Evolutionary conservation across 495 filamentous ascomycete genomes (phyloP).

Genomic region (Annulohypoxylon nitens): DNA sequence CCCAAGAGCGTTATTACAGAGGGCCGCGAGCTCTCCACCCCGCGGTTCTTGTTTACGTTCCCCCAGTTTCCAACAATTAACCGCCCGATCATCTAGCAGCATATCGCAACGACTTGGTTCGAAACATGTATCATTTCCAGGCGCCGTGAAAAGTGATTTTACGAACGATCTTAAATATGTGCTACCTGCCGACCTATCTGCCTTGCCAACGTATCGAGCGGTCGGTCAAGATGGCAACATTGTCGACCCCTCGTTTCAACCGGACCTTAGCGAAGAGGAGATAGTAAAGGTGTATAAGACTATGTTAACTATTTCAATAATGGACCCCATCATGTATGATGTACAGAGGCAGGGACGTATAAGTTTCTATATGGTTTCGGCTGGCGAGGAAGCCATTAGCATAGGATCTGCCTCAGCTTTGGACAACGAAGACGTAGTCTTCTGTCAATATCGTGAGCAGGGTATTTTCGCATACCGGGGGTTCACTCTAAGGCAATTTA

Average conservation of each 20-base stretch:
- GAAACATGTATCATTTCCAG: slow-evolving; percentile 86
- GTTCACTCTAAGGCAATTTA: slow-evolving; percentile 87
- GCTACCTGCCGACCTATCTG: slow-evolving; percentile 72
- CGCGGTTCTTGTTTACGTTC: slow-evolving; percentile 31
- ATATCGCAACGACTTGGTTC: slow-evolving; percentile 77
- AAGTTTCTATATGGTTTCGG: slow-evolving; percentile 98
- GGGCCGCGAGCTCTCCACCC: slow-evolving; percentile 36
- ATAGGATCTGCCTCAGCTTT: slow-evolving; percentile 88
- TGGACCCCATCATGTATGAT: slow-evolving; percentile 96
- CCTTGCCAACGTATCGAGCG: slow-evolving; percentile 88
- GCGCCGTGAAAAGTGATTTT: slow-evolving; percentile 95
- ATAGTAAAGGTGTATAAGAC: slow-evolving; percentile 72
- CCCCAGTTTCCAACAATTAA: slow-evolving; percentile 19
- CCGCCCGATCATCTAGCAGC: slow-evolving; percentile 51
- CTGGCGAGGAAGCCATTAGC: slow-evolving; percentile 94
- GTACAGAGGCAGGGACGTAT: slow-evolving; percentile 83
- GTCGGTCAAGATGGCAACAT: slow-evolving; percentile 86
- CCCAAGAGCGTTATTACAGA: slow-evolving; percentile 38
- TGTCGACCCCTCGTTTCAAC: slow-evolving; percentile 74
- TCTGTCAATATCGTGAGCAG: slow-evolving; percentile 94
- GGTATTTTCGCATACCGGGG: slow-evolving; percentile 92
- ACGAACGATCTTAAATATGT: slow-evolving; percentile 82
- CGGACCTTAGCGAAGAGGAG: slow-evolving; percentile 76
- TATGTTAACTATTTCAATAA: slow-evolving; percentile 83
- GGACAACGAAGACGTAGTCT: slow-evolving; percentile 85